These are phyloP conservation scores for Athelia psychrophila DNA, from an alignment of 1,284 basidiomycete genomes.

Conservation along the genomic window DNA sequence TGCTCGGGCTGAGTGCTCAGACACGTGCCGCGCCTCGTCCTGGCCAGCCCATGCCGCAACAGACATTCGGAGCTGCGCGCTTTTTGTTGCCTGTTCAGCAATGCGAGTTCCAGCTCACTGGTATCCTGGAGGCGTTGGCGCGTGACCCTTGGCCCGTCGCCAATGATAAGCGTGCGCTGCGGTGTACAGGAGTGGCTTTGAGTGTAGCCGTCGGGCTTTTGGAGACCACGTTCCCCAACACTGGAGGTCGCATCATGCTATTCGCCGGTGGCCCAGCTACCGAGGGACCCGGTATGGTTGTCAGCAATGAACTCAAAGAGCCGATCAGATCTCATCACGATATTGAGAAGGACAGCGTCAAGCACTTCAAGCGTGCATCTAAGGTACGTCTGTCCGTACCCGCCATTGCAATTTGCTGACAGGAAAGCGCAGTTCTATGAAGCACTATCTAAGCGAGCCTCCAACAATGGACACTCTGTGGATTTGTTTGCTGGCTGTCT, in stretches of 20 bases:
- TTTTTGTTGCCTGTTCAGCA: constrained; percentile 94
- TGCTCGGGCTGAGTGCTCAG: constrained; percentile 87
- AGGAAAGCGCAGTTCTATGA: constrained; percentile 81
- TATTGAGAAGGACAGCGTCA: constrained; percentile 96
- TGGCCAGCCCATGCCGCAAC: constrained; percentile 84
- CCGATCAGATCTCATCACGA: constrained; percentile 99
- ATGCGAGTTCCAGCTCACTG: constrained; percentile 96
- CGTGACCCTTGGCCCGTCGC: constrained; percentile 98
- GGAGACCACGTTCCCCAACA: constrained; percentile 91
- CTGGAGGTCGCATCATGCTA: constrained; percentile 94
- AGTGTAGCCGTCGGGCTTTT: constrained; percentile 94
- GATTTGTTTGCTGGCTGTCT: constrained; percentile 98
- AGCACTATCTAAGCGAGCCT: constrained; percentile 88
- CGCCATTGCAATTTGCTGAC: background rate
- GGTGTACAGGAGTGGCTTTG: constrained; percentile 94
- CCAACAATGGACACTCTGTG: constrained; percentile 92
- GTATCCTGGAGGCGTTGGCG: constrained; percentile 86
- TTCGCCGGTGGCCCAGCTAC: constrained; percentile 97
- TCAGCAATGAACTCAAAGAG: constrained; percentile 94
- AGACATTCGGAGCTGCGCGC: constrained; percentile 83
- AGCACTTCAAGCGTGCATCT: constrained; percentile 95
- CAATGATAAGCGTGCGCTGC: constrained; percentile 91
- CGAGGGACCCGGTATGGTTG: constrained; percentile 96
- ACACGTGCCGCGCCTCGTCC: constrained; percentile 80
- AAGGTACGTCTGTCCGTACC: constrained; percentile 57